A percentile compares a stretch with the other conserved stretches of the same genome.
Evolutionary conservation across 768 basidiomycete species (phyloP).

Genomic region (Lentinus tigrinus): DNA sequence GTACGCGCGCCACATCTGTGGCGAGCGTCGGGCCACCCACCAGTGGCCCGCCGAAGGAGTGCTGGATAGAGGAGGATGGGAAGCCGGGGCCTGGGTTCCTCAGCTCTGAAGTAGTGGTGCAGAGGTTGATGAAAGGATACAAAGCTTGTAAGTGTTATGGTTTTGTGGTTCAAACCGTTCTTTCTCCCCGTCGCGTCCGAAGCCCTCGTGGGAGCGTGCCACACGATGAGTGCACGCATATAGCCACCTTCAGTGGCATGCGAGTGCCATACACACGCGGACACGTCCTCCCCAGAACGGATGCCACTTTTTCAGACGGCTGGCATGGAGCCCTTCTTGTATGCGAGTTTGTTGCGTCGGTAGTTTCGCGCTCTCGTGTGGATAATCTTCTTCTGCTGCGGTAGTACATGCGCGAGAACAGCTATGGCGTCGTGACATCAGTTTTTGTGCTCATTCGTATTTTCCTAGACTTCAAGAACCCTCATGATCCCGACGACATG

Average conservation of each 20-base stretch:
- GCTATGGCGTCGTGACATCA: background rate
- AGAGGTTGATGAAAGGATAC: constrained; percentile 61
- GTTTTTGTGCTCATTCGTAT: constrained; percentile 4
- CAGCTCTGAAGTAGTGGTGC: constrained; percentile 67
- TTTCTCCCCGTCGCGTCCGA: background rate
- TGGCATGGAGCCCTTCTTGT: too few relatives aligned
- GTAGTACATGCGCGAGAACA: too few relatives aligned
- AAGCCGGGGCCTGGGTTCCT: constrained; percentile 49
- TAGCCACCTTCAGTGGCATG: too few relatives aligned
- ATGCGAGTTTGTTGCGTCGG: too few relatives aligned
- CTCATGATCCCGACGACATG: constrained; percentile 56
- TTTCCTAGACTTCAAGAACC: constrained; percentile 68
- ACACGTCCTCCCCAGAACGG: too few relatives aligned
- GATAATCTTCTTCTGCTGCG: background rate
- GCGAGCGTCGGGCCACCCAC: constrained; percentile 42
- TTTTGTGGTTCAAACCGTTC: background rate
- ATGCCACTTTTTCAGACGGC: too few relatives aligned
- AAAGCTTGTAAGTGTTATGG: constrained; percentile 56
- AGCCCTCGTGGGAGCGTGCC: too few relatives aligned
- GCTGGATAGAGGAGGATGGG: constrained; percentile 57
- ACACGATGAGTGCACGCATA: too few relatives aligned
- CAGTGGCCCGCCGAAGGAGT: constrained; percentile 35
- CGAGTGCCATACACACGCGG: too few relatives aligned
- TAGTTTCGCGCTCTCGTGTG: too few relatives aligned
- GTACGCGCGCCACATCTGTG: constrained; percentile 65